Evolutionary conservation across 2,329 filamentous ascomycete species (phyloP).

Genomic region (Fusarium newnesense): DNA sequence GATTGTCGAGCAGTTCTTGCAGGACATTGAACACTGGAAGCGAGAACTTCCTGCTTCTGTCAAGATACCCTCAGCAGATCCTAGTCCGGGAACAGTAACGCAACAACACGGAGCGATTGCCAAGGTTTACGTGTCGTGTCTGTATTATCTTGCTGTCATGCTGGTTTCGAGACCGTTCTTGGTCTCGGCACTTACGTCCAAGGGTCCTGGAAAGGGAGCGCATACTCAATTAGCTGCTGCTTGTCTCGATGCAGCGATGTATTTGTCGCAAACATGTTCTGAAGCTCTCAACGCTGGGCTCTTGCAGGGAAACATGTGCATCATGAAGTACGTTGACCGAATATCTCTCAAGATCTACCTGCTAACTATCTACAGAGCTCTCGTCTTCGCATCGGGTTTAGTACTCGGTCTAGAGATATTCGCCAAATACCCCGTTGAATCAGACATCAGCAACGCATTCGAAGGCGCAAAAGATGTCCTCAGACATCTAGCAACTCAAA

Average conservation of each 20-base stretch:
- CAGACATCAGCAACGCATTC: conserved; percentile 60
- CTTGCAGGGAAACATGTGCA: conserved; percentile 66
- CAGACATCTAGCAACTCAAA: conserved; percentile 57
- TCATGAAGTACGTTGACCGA: conserved; percentile 61
- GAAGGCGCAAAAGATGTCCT: conserved; percentile 61
- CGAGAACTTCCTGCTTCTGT: conserved; percentile 53
- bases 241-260: conserved; percentile 65
- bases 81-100: neutral
- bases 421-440: conserved; percentile 56
- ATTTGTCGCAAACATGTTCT: conserved; percentile 64
- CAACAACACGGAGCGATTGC: conserved; percentile 53
- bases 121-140: conserved; percentile 65
- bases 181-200: conserved; percentile 59
- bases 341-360: fast-evolving
- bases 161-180: conserved; percentile 66
- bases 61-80: conserved; percentile 24
- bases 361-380: conserved; percentile 50
- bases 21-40: conserved; percentile 58
- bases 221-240: conserved; percentile 57
- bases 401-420: conserved; percentile 68
- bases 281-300: conserved; percentile 57
- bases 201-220: conserved; percentile 37
- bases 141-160: conserved; percentile 69
- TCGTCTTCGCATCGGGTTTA: conserved; percentile 66
- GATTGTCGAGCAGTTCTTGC: conserved; percentile 53